These are phyloP conservation scores for Corynascus novoguineensis DNA, from an alignment of 495 filamentous ascomycete genomes.

Conservation along the genomic window DNA sequence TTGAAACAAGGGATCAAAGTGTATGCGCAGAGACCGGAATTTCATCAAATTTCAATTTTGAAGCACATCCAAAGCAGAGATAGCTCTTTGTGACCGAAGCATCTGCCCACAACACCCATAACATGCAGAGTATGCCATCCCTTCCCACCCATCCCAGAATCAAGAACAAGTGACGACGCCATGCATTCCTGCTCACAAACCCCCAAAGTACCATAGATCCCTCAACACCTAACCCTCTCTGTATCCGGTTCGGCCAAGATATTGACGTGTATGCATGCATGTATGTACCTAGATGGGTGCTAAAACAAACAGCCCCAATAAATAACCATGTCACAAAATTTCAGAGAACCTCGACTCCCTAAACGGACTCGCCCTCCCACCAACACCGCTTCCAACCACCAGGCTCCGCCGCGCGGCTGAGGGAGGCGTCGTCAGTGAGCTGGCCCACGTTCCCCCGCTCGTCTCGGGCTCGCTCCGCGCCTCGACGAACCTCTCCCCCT, in stretches of 20 bases:
- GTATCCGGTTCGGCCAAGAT: no score
- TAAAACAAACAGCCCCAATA: not conserved
- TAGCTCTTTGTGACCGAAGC: no score
- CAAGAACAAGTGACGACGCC: no score
- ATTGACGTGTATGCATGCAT: not conserved
- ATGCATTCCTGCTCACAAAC: not conserved
- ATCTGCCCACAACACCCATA: no score
- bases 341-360: conserved; percentile 40
- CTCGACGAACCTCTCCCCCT: conserved; percentile 23
- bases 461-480: conserved; percentile 14
- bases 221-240: no score
- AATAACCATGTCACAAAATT: conserved; percentile 19
- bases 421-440: conserved; percentile 13
- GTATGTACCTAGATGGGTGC: not conserved
- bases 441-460: conserved; percentile 17
- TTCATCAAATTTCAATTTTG: no score
- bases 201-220: not conserved
- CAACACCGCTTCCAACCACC: not conserved
- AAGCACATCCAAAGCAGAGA: no score
- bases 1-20: no score
- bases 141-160: no score
- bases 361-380: conserved; percentile 36
- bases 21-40: no score
- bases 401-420: no score
- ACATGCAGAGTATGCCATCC: no score